Evolutionary conservation across 345 rosid species (phyloP), one percentile per base, ranked within the genome.

Genomic region (Crucihimalaya himalaica): DNA sequence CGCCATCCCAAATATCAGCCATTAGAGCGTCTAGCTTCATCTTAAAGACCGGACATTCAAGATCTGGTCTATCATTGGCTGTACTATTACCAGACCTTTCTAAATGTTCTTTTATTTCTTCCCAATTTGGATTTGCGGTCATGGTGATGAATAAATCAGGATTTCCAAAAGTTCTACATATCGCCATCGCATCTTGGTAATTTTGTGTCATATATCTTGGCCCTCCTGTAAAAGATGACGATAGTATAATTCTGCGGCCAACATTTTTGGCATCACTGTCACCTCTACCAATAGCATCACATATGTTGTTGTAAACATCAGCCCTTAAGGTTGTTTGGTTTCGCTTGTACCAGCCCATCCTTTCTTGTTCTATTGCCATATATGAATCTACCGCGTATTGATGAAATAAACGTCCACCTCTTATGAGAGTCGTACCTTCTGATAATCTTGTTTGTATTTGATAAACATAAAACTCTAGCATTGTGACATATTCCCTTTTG

Each of bases 101-200:
- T 0, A 69, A 10, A 19, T 35, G 25, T 4, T 69, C 4, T 20
- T 9, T 2, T 0, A 69, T 55, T 5, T 55, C 54, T 5, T 35
- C 21, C 55, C 63, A 69, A 0, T 55, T 69, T 25, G 46, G 46
- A 4, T 68, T 68, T 6, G 61, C 45, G 0, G 58, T 47, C 45
- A 68, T 47, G 2, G 52, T 69, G 11, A 69, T 69, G 32, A 69
- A 69, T 1, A 69, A 6, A 13, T 69, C 20, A 1, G 64, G 53
- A 5, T 69, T 54, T 0, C 63, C 62, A 25, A 6, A 29, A 19
- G 0, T 25, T 6, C 73, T 8, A 23, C 63, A 55, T 0, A 69
- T 37, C 0, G 55, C 55, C 63, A 69, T 69, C 6, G 63, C 65
- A 18, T 69, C 63, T 10, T 56, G 65, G 19, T 69, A 69, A 16